Percentiles rank a stretch among this genome's conserved stretches.
Conservation (phyloP, 495 filamentous ascomycete species). For the Hyaloscypha bicolor region DNA sequence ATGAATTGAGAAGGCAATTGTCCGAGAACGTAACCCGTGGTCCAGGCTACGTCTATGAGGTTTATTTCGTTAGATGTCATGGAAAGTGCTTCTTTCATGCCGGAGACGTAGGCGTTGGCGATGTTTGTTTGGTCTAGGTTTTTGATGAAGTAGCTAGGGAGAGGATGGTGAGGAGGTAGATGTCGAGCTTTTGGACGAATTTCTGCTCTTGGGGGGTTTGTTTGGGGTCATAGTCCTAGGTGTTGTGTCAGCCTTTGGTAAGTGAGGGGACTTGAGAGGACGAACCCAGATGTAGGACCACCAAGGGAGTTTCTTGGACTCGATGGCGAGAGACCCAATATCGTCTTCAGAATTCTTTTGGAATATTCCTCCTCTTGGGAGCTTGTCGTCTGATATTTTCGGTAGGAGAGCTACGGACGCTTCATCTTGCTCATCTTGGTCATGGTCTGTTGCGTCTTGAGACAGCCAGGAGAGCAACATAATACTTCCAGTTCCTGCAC, state of each 20-base stretch:
- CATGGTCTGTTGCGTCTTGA: no score
- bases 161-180: slow-evolving; percentile 56
- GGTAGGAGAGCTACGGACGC: neutral
- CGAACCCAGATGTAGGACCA: slow-evolving; percentile 29
- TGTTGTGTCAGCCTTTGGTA: neutral
- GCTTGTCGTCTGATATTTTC: neutral
- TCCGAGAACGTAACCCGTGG: slow-evolving; percentile 61
- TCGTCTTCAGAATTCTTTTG: neutral
- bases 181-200: slow-evolving; percentile 62
- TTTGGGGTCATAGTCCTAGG: slow-evolving; percentile 25
- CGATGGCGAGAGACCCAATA: neutral
- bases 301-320: slow-evolving; percentile 11
- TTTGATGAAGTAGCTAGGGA: slow-evolving; percentile 59
- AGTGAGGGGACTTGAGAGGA: neutral
- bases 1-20: slow-evolving; percentile 61
- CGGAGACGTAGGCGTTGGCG: slow-evolving; percentile 64
- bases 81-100: slow-evolving; percentile 64
- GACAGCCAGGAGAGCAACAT: no score
- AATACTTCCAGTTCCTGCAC: no score
- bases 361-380: neutral
- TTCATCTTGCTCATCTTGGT: neutral
- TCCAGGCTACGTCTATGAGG: slow-evolving; percentile 60
- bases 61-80: slow-evolving; percentile 61
- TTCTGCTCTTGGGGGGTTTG: slow-evolving; percentile 47
- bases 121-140: slow-evolving; percentile 64